Evolutionary conservation across 805 yeast genomes (phyloP).

Genomic region (Kluyveromyces wickerhamii): DNA sequence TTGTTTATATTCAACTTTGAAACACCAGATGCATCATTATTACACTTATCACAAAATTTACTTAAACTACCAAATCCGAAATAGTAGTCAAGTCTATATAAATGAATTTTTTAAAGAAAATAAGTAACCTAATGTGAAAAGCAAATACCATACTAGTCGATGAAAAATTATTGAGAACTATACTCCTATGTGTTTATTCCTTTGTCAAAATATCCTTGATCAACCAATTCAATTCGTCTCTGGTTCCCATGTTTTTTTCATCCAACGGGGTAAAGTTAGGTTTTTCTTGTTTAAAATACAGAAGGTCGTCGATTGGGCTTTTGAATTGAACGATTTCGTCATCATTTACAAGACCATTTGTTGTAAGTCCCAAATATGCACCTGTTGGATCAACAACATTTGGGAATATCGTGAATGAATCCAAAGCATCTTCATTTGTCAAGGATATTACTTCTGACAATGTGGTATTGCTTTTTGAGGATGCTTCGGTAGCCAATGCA

Average conservation of each 20-base stretch:
- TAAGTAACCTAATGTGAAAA: too few relatives aligned
- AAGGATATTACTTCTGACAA: conserved; percentile 27
- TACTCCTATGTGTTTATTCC: too few relatives aligned
- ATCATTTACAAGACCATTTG: conserved; percentile 49
- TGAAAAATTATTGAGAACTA: too few relatives aligned
- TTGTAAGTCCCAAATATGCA: conserved; percentile 43
- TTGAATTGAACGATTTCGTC: conserved; percentile 31
- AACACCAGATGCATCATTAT: conserved; percentile 12
- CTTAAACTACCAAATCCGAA: conserved; percentile 13
- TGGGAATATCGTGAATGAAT: conserved; percentile 57
- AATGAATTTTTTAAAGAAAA: conserved; percentile 1
- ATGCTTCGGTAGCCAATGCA: conserved; percentile 3
- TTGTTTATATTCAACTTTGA: conserved; percentile 29
- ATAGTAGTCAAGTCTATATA: conserved; percentile 4
- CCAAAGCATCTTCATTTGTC: conserved; percentile 59
- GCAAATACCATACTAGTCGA: too few relatives aligned
- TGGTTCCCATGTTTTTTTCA: conserved; percentile 43
- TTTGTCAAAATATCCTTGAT: conserved; percentile 54
- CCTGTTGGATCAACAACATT: conserved; percentile 63
- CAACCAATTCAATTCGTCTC: conserved; percentile 65
- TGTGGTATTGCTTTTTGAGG: conserved; percentile 5
- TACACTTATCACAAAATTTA: conserved; percentile 14
- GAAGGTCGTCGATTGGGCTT: conserved; percentile 30
- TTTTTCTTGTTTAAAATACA: conserved; percentile 24
- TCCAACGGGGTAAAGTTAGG: conserved; percentile 28